Percentiles rank a stretch among this genome's conserved stretches.
Conservation (phyloP, 176 grass and related monocot species). For the Oryza australiensis region DNA sequence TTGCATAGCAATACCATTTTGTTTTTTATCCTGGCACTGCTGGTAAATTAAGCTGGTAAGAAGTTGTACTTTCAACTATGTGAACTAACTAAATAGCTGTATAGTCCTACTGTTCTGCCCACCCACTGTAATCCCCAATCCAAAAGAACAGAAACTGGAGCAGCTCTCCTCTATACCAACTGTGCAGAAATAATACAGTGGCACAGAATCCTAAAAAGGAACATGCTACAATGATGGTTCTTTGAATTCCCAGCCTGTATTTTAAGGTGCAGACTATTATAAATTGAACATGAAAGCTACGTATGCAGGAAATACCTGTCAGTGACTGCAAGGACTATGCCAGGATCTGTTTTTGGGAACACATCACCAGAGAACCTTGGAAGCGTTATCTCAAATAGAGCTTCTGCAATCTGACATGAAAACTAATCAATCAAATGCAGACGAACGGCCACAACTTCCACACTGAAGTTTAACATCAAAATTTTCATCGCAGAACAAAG, state of each 20-base stretch:
- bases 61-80: neutral
- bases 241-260: neutral
- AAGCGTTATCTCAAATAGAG: slow-evolving; percentile 88
- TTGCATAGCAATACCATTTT: neutral
- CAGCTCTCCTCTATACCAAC: neutral
- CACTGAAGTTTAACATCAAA: slow-evolving; percentile 16
- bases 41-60: neutral
- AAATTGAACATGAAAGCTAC: neutral
- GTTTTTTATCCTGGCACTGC: neutral
- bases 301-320: slow-evolving; percentile 56
- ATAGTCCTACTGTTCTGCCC: neutral
- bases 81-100: neutral
- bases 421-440: slow-evolving; percentile 39
- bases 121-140: neutral
- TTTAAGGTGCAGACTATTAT: neutral
- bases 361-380: slow-evolving; percentile 87
- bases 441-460: neutral
- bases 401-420: slow-evolving; percentile 72
- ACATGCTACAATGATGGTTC: neutral
- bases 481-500: neutral
- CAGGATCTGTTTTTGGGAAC: slow-evolving; percentile 88
- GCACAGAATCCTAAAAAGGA: neutral
- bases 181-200: neutral
- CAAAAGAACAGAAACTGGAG: neutral
- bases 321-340: slow-evolving; percentile 79